Conservation (phyloP, 2,329 filamentous ascomycete genomes). For the Fusarium cyanostomum region DNA sequence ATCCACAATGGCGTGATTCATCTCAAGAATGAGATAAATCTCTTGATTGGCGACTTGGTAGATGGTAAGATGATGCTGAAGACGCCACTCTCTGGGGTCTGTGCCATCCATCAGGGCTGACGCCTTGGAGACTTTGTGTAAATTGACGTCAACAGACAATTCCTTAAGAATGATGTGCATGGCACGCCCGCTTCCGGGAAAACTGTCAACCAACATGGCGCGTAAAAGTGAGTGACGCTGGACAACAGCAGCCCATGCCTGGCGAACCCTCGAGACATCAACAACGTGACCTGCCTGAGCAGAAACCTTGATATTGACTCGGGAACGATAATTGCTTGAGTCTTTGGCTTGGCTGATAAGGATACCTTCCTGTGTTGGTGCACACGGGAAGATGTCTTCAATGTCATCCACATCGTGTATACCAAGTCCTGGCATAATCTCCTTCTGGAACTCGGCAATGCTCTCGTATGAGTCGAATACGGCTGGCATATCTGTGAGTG, state of each 20-base stretch:
- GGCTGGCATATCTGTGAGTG: not conserved
- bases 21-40: not conserved
- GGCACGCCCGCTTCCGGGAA: not conserved
- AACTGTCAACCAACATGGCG: not conserved
- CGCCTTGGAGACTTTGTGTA: not conserved
- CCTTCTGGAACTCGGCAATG: not conserved
- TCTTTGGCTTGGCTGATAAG: not conserved
- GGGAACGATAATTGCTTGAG: not conserved
- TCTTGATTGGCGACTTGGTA: not conserved
- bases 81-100: not conserved
- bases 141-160: not conserved
- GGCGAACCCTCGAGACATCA: not conserved
- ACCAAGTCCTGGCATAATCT: not conserved
- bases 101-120: not conserved
- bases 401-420: not conserved
- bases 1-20: slow-evolving; percentile 2
- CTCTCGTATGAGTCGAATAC: not conserved
- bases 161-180: not conserved
- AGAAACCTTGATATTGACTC: not conserved
- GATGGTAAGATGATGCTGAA: not conserved
- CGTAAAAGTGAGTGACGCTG: not conserved
- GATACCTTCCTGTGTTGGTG: not conserved
- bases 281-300: not conserved
- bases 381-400: not conserved
- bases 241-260: not conserved